Evolutionary conservation across 495 filamentous ascomycete genomes (phyloP), one percentile per base, ranked within the genome.

Genomic region (Neurospora sp.): DNA sequence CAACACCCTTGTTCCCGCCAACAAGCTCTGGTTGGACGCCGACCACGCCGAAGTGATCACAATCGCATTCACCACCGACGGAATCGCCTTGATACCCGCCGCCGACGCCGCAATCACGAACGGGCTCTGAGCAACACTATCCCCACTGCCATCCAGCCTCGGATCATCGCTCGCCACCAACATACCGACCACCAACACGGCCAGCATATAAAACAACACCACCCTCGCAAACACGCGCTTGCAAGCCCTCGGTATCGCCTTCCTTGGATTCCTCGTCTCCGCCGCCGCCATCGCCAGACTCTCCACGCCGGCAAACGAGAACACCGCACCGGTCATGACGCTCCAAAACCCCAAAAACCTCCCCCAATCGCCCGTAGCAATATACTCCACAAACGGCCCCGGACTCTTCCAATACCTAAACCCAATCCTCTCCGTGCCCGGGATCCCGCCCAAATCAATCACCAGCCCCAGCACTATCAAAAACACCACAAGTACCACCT

Each of bases 31-130:
- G 75, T 92, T 92, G 18, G 88, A 88, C 4, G 91, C 89, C 20
- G 88, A 89, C 84, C 92, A 91, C 3, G 91, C 92, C 4, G 90
- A 92, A 11, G 91, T 88, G 48, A 93, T 85, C 70, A 94, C 92
- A 6, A 90, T 83, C 2, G 89, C 86, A 41, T 92, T 93, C 72
- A 91, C 90, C 37, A 92, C 84, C 3, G 82, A 86, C n/a, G 88
- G 86, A 18, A 93, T 85, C 9, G 85, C 86, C 1, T 83, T 83
- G 62, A 93, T 89, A 48, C 90, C 90, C 0, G 91, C 92, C 14
- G 86, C 82, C n/a, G 84, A 81, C 38, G 92, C 89, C 1, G 92
- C 90, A 59, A 94, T 86, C 1, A 92, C 92, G 74, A 93, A 92
- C 5, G 92, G 92, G n/a, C 86, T 92, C 69, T 88, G 90, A 38